Evolutionary conservation across 2,329 filamentous ascomycete genomes (phyloP), one percentile per base, ranked within the genome.

Genomic region (Trichothecium roseum): DNA sequence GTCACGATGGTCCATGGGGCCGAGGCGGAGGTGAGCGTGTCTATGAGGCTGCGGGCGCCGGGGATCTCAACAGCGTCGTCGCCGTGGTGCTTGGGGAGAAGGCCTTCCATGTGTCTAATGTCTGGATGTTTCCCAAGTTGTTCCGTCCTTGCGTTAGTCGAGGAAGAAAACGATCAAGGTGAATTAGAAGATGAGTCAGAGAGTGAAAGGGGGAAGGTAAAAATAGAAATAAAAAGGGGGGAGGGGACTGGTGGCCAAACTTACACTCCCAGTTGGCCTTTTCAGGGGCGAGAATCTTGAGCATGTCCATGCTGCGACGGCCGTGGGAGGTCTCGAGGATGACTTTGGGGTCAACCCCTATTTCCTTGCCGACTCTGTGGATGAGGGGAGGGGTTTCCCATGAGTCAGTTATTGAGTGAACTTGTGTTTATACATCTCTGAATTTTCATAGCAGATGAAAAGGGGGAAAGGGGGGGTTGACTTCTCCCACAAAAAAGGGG

Each of bases 311-410:
- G 45, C 79, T 86, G 39, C 91, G 70, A 40, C 89, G 77, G 42
- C 91, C 91, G 59, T 98, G 91, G 5, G 87, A 94, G 8, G 86
- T 94, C 49, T 85, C 73, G 18, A 96, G 72, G 48, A 98, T 96
- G 31, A 81, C 74, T 32, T 80, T 69, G n/a, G 85, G 84, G 45
- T 85, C 76, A 16, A 95, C 80, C 17, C 84, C 84, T 49, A 96
- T 81, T 54, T 94, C 84, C 8, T 73, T 69, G 34, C 83, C 88
- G 44, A 88, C 72, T n/a, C 81, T 85, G 49, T 18, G 7, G 14
- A 22, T n/a, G n/a, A n/a, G n/a, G n/a, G n/a, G n/a, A n/a, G n/a
- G n/a, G n/a, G 8, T n/a, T 9, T 28, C 9, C 26, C 9, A 28
- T 28, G 28, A 14, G 6, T 5, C 13, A 30, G 8, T 14, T 30